phyloP scores from a whole-genome alignment of 129 eudicot genomes.

The Rutidosis leptorrhynchoides region DNA sequence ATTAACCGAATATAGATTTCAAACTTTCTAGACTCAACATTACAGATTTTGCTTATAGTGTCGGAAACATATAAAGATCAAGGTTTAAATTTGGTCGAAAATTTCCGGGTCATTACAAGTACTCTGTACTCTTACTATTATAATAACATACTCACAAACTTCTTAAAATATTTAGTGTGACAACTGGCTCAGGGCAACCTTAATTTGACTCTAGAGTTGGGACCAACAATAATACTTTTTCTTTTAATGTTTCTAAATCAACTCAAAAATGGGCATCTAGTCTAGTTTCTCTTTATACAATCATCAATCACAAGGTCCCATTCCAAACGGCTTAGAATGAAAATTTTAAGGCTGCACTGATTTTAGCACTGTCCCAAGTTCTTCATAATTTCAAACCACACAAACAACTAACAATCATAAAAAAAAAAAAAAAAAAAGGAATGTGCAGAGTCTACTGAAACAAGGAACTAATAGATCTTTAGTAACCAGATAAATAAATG shows the following conservation, averaged over 20 bases:
- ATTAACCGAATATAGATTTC: no score
- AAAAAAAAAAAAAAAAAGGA: not conserved
- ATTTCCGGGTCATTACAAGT: no score
- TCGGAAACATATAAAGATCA: no score
- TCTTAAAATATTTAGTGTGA: not conserved
- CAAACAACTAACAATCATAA: constrained; percentile 7
- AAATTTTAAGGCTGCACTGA: not conserved
- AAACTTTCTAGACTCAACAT: no score
- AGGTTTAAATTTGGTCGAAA: no score
- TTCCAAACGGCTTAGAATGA: constrained; percentile 3
- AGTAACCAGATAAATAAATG: not conserved
- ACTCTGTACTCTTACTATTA: no score
- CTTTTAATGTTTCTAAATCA: not conserved
- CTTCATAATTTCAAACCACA: not conserved
- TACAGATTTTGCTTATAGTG: no score
- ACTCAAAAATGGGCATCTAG: constrained; percentile 3
- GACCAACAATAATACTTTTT: constrained; percentile 22
- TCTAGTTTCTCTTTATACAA: not conserved
- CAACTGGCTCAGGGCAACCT: constrained; percentile 9
- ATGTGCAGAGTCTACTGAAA: not conserved
- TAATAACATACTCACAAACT: not conserved
- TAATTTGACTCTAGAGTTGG: constrained; percentile 13
- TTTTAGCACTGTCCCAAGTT: not conserved
- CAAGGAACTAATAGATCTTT: not conserved
- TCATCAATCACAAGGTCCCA: constrained; percentile 5